These are phyloP conservation scores for Euphorbia lathyris DNA, from an alignment of 345 rosid species.

Conservation along the genomic window DNA sequence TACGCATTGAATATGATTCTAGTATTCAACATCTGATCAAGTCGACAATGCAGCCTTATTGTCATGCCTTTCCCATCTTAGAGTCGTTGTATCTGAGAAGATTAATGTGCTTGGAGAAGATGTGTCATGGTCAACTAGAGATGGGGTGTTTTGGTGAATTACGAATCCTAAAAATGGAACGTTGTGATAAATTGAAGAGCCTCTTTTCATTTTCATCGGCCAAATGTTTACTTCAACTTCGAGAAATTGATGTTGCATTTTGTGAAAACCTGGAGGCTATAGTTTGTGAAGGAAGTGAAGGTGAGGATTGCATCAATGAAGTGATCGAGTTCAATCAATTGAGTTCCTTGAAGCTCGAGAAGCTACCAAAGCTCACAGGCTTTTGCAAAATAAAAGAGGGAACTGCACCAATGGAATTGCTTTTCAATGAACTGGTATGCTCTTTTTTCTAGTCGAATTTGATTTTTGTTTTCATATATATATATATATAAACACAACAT, in stretches of 20 bases:
- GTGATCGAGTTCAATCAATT: too few species aligned
- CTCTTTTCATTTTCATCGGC: too few species aligned
- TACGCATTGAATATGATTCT: background rate
- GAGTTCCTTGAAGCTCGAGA: background rate
- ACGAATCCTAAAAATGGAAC: background rate
- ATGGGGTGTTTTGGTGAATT: background rate
- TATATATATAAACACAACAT: too few species aligned
- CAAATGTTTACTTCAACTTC: too few species aligned
- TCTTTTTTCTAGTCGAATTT: too few species aligned
- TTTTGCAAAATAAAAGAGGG: background rate
- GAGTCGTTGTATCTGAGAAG: background rate
- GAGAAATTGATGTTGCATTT: too few species aligned
- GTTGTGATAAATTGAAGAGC: background rate
- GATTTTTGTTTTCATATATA: too few species aligned
- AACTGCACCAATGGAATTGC: too few species aligned
- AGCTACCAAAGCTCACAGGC: background rate
- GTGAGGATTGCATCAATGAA: too few species aligned
- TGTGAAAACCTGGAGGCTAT: too few species aligned
- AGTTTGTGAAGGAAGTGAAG: too few species aligned
- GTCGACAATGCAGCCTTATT: background rate
- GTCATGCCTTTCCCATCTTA: background rate
- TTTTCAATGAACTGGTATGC: background rate
- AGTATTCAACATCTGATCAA: background rate
- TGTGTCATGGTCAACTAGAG: background rate
- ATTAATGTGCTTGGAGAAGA: background rate